Percentiles rank a stretch among this genome's conserved stretches.
phyloP scores from a whole-genome alignment of 345 rosid species.

The Turritis glabra region DNA sequence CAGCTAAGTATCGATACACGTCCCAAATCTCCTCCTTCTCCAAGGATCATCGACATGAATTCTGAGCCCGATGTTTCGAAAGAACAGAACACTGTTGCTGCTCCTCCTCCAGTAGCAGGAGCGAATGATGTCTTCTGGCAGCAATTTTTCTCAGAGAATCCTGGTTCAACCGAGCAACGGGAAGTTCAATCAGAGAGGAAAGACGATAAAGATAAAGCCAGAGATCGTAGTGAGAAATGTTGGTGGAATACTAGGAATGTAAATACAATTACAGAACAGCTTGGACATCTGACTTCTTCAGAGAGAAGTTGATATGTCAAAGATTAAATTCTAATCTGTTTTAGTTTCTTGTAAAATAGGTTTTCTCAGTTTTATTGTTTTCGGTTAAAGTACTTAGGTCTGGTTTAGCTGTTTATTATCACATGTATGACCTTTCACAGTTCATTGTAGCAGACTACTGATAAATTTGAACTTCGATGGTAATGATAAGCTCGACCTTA shows the following conservation, averaged over 20 bases:
- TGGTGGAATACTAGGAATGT: slow-evolving; percentile 71
- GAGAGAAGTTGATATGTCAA: slow-evolving; percentile 61
- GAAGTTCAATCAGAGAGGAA: slow-evolving; percentile 73
- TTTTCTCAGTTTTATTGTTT: not conserved
- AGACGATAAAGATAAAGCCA: slow-evolving; percentile 39
- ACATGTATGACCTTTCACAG: slow-evolving; percentile 12
- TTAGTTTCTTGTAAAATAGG: slow-evolving; percentile 26
- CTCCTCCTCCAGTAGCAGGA: slow-evolving; percentile 47
- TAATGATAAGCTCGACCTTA: too few species aligned
- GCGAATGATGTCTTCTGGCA: slow-evolving; percentile 93
- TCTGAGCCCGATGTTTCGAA: slow-evolving; percentile 57
- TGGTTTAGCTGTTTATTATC: slow-evolving; percentile 4
- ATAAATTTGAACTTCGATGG: too few species aligned
- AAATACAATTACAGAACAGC: slow-evolving; percentile 77
- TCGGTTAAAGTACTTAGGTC: not conserved
- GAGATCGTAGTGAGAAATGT: slow-evolving; percentile 40
- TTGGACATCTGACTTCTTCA: slow-evolving; percentile 80
- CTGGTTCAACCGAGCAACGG: slow-evolving; percentile 63
- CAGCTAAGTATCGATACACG: slow-evolving; percentile 54
- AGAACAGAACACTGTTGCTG: slow-evolving; percentile 14
- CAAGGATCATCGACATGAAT: slow-evolving; percentile 72
- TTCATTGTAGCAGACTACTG: slow-evolving; percentile 8
- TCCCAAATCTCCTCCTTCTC: slow-evolving; percentile 53
- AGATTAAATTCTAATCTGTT: not conserved
- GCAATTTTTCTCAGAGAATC: slow-evolving; percentile 92